Evolutionary conservation across 306 rosid genomes (phyloP), one percentile per base, ranked within the genome.

Genomic region (Casuarina equisetifolia): DNA sequence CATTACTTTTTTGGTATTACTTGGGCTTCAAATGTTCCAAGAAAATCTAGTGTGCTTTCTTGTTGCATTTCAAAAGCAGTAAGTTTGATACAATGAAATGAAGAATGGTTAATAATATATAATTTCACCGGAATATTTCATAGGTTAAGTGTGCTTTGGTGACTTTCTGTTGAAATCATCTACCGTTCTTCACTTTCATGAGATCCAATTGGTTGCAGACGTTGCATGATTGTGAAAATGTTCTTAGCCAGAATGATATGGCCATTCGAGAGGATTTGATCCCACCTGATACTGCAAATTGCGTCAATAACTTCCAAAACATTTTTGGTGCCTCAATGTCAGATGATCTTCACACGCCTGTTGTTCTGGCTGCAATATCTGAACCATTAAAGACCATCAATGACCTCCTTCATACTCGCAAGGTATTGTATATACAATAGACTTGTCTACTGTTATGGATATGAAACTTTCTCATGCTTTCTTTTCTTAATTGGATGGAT

Each of bases 261-360:
- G 73, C 88, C 68, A 83, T 78, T 81, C 75, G 50, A 77, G 89
- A 81, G 84, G 90, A 89, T 77, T 82, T 88, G 59, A 58, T 86
- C 76, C 90, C 96, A 55, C 77, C 90, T 44, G 87, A 85, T 79
- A 89, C 82, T 62, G 25, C 51, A 79, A 80, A 82, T 74, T 83
- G 82, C 63, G 83, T 90, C 82, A 79, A 84, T 42, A 86, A 78
- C 74, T 90, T 92, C 76, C 81, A 81, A 25, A 81, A 85, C 76
- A 84, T 84, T 82, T 89, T 91, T 75, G 61, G 81, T 81, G 79
- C 92, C 74, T 92, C 99, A 45, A 92, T 95, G 97, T 89, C 93
- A 0, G 99, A 92, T 85, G 97, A 95, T 86, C 92, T 95, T 85
- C 97, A 88, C 81, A 92, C 97, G 75, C 76, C 97, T 39, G 97